Percentiles rank a stretch among this genome's conserved stretches.
These are phyloP conservation scores for Cryphonectria japonica DNA, from an alignment of 2,329 filamentous ascomycete genomes.

Conservation along the genomic window DNA sequence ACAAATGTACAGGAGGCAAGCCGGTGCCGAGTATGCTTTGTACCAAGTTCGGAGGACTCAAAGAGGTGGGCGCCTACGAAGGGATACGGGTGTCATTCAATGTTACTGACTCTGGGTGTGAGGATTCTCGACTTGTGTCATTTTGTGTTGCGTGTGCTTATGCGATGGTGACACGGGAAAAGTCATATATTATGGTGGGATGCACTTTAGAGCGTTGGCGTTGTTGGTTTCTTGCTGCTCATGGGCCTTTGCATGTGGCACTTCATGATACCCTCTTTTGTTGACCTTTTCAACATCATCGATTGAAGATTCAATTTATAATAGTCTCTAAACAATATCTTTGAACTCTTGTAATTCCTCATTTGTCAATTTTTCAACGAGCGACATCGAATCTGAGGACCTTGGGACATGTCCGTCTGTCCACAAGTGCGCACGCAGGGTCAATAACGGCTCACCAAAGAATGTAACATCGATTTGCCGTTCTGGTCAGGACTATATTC, in stretches of 20 bases:
- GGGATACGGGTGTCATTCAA: no score
- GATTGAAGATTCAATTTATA: not conserved
- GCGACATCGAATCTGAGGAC: not conserved
- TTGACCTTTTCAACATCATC: no score
- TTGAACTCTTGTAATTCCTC: not conserved
- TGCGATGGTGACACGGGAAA: no score
- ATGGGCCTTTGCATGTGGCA: not conserved
- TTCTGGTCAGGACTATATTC: slow-evolving; percentile 1
- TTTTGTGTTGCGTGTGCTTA: not conserved
- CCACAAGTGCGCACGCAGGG: no score
- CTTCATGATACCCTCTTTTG: not conserved
- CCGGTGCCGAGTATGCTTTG: no score
- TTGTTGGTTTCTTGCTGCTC: not conserved
- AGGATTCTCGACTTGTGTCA: not conserved
- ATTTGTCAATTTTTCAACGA: not conserved
- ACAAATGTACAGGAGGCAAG: not conserved
- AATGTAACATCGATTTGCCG: not conserved
- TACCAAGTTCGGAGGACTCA: no score
- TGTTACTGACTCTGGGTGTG: not conserved
- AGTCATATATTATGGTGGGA: not conserved
- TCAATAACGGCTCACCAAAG: not conserved
- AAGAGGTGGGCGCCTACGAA: no score
- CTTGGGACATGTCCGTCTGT: no score
- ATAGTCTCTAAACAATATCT: not conserved
- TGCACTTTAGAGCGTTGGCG: not conserved